Evolutionary conservation across 2,329 filamentous ascomycete species (phyloP), one percentile per base, ranked within the genome.

Genomic region (Fusarium duplospermum): DNA sequence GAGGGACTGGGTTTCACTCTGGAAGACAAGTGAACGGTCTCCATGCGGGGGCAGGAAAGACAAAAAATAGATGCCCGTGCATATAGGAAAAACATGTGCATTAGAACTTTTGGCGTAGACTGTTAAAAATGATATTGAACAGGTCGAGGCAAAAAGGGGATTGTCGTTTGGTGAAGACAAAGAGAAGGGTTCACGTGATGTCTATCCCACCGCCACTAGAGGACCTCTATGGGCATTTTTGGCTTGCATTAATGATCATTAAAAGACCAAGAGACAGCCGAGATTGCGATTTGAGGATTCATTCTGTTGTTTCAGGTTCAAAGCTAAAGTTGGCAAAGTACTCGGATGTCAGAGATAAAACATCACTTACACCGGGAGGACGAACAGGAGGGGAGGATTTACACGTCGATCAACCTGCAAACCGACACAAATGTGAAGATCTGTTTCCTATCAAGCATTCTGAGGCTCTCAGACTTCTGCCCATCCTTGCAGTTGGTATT

Each of bases 21-120:
- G 13, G 31, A 62, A 61, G 58, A 58, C 40, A 50, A 58, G 68
- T 57, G 31, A 52, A 52, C 11, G 27, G 33, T 64, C 31, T 47
- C 20, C 36, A 54, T 18, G 33, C 24, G n/a, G 22, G 27, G 60
- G 60, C 52, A 62, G 20, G 18, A 50, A 50, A 27, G 47, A 69
- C 45, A 69, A 45, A 69, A 45, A 54, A 64, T 67, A 74, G 65
- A 72, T 27, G 57, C 35, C 66, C 29, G 47, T 59, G 72, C 45
- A 67, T 70, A 62, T 29, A 54, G 47, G 47, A 54, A 47, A 47
- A 64, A n/a, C n/a, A 22, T 35, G 38, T 69, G 50, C 54, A 66
- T 66, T 66, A 62, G 64, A 66, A 18, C 31, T 56, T 33, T 33
- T 61, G 42, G 36, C 24, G 14, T 40, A 70, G 65, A 50, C 14